Percentiles rank a stretch among this genome's conserved stretches.
These are phyloP conservation scores for Salix koriyanagi DNA, from an alignment of 345 rosid genomes.

Conservation along the genomic window DNA sequence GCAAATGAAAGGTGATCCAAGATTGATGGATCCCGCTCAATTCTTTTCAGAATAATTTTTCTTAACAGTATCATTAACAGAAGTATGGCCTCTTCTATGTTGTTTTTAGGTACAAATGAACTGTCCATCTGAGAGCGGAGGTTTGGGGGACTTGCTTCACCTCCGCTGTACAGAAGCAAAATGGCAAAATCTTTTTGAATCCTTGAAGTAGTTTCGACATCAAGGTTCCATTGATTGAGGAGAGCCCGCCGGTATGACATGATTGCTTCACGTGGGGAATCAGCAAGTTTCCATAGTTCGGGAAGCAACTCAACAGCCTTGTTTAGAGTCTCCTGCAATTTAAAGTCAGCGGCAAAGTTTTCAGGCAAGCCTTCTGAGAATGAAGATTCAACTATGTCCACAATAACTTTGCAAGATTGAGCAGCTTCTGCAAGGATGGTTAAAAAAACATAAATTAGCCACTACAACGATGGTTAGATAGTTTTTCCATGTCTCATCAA, in stretches of 20 bases:
- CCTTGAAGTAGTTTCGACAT: constrained; percentile 52
- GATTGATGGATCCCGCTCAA: constrained; percentile 71
- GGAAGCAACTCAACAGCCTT: constrained; percentile 89
- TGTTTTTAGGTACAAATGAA: constrained; percentile 68
- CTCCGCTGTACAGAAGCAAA: constrained; percentile 76
- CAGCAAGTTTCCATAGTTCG: constrained; percentile 70
- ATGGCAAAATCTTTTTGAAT: constrained; percentile 70
- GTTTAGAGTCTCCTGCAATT: constrained; percentile 65
- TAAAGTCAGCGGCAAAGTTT: constrained; percentile 59
- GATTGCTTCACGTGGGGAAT: constrained; percentile 53
- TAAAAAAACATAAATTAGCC: constrained; percentile 27
- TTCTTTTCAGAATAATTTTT: constrained; percentile 53
- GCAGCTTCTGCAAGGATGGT: constrained; percentile 80
- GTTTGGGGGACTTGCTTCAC: constrained; percentile 69
- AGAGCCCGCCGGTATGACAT: constrained; percentile 68
- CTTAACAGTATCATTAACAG: constrained; percentile 66
- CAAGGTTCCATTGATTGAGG: constrained; percentile 68
- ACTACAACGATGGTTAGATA: not conserved
- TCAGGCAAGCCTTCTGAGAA: constrained; percentile 66
- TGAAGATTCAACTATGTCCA: constrained; percentile 79
- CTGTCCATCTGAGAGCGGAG: constrained; percentile 64
- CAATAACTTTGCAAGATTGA: constrained; percentile 68
- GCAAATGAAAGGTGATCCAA: constrained; percentile 78
- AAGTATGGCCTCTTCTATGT: constrained; percentile 76
- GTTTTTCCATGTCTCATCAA: not conserved